A percentile compares a stretch with the other conserved stretches of the same genome.
Conservation (phyloP, 371 early-diverging fungal genomes). For the Saksenaea oblongispora region DNA sequence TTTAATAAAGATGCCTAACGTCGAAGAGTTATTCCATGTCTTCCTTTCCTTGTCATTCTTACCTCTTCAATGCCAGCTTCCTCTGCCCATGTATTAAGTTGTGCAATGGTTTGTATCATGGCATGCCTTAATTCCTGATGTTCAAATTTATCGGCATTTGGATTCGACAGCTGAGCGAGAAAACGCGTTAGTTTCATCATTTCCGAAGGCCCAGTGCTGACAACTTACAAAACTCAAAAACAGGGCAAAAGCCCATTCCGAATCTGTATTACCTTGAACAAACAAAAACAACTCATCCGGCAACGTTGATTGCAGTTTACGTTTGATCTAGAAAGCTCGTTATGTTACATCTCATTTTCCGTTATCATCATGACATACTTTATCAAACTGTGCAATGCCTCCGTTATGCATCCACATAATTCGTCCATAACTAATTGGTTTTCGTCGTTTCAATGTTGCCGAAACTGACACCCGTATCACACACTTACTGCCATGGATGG, state of each 20-base stretch:
- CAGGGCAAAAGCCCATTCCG: slow-evolving; percentile 86
- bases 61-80: slow-evolving; percentile 59
- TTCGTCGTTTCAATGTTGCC: not conserved
- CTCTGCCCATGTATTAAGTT: slow-evolving; percentile 70
- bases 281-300: slow-evolving; percentile 70
- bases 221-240: slow-evolving; percentile 72
- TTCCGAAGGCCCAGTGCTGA: not conserved
- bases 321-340: slow-evolving; percentile 61
- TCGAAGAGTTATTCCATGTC: not conserved
- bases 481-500: slow-evolving; percentile 70
- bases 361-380: slow-evolving; percentile 37
- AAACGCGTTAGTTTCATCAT: not conserved
- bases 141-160: slow-evolving; percentile 49
- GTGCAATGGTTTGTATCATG: slow-evolving; percentile 74
- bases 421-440: slow-evolving; percentile 57
- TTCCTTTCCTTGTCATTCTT: not conserved
- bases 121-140: slow-evolving; percentile 67
- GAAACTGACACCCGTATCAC: not conserved
- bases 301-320: slow-evolving; percentile 64
- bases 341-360: not conserved
- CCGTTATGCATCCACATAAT: slow-evolving; percentile 94
- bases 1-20: slow-evolving; percentile 70
- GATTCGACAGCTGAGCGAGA: slow-evolving; percentile 55
- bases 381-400: slow-evolving; percentile 70
- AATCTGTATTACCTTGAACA: slow-evolving; percentile 85